Base-by-base conservation (phyloP, 1,284 basidiomycete species). In the Butyriboletus appendiculatus region DNA sequence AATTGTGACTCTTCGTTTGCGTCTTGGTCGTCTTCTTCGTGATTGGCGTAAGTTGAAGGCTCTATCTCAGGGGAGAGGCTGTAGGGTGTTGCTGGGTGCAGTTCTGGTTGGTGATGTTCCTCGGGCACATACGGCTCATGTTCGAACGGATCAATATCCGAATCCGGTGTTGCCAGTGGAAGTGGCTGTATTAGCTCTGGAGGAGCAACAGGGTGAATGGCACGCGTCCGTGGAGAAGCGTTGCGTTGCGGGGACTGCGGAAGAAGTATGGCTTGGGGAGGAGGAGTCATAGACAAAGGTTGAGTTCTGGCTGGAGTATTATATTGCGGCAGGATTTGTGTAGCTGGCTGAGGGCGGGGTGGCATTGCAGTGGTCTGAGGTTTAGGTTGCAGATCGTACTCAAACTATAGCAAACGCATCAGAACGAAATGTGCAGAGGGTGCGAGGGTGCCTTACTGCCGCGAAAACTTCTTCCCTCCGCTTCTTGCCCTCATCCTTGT, bases 381-480 rank as follows among this genome's bases (percentile, higher is more conserved):
- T 69, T 71, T 55, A 67, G 64, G 64, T 65, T 77, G 59, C 50
- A 75, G 69, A 37, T 77, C 73, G 37, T 77, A 77, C 57, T 79
- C 79, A 55, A 78, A 78, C 73, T 78, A 45, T 8, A 33, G 3
- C 7, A 37, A 28, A 15, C 18, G 12, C 14, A 47, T 60, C n/a
- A 69, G 57, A 24, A 51, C 11, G 28, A 51, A 18, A 37, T 0
- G 24, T 30, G 41, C 45, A 49, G 9, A 20, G 24, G 33, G 4
- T 28, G 39, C 30, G 45, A 33, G 22, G 11, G 22, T n/a, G 24
- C 78, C 88, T 70, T 66, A 93, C 85, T 38, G 86, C 84, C 45
- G 80, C 74, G 58, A 86, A 87, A 12, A 91, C 89, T 64, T 90
- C 85, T 46, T 83, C 79, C 48, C 81, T 79, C 56, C 83, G 82